phyloP scores from a whole-genome alignment of 495 filamentous ascomycete genomes.

The Penicillium flavigenum region DNA sequence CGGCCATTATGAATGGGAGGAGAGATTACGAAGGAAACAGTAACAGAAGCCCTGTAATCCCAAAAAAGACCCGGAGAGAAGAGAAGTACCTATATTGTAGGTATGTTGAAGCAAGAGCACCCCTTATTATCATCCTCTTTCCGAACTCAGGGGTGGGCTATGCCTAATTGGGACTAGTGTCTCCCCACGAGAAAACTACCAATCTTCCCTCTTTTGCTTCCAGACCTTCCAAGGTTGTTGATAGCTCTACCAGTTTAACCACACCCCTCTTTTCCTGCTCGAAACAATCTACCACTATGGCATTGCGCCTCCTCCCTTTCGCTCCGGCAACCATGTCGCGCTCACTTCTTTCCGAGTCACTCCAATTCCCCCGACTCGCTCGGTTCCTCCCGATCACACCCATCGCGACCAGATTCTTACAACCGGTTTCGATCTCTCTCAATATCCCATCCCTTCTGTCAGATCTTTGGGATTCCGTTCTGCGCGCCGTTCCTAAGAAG shows the following conservation, averaged over 20 bases:
- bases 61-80: conserved; percentile 21
- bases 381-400: conserved; percentile 14
- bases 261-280: not conserved
- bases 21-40: conserved; percentile 21
- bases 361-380: conserved; percentile 19
- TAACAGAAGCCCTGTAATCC: conserved; percentile 16
- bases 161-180: conserved; percentile 35
- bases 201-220: conserved; percentile 17
- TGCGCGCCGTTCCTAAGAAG: conserved; percentile 95
- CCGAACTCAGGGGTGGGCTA: conserved; percentile 45
- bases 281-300: conserved; percentile 15
- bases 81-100: not conserved
- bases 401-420: conserved; percentile 20
- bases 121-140: conserved; percentile 43
- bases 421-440: conserved; percentile 30
- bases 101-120: conserved; percentile 15
- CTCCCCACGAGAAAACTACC: conserved; percentile 29
- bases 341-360: conserved; percentile 6
- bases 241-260: conserved; percentile 1
- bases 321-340: conserved; percentile 13
- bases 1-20: conserved; percentile 46
- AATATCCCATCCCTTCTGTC: conserved; percentile 60
- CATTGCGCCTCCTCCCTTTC: conserved; percentile 25
- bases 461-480: conserved; percentile 86
- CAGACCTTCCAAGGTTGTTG: not conserved